Conservation (phyloP, 2,329 filamentous ascomycete genomes). For the Fusarium miscanthi region DNA sequence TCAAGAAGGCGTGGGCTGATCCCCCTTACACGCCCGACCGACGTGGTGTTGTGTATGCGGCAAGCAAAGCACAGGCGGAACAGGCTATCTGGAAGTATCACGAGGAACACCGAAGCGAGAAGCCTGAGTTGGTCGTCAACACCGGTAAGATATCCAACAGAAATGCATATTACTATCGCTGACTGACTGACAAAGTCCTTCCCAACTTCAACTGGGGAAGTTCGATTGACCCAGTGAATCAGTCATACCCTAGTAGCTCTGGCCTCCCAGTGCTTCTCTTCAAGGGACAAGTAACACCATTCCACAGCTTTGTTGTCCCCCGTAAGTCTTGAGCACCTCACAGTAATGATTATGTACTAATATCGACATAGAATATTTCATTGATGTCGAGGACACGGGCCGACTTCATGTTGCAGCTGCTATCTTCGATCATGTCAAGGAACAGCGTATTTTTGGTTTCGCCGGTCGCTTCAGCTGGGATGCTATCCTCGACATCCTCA, state of each 20-base stretch:
- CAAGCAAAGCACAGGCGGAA: conserved; percentile 54
- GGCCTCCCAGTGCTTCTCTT: conserved; percentile 35
- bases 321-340: conserved; percentile 5
- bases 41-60: conserved; percentile 48
- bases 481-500: conserved; percentile 48
- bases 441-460: conserved; percentile 66
- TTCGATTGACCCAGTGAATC: conserved; percentile 31
- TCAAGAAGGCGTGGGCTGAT: conserved; percentile 51
- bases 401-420: conserved; percentile 64
- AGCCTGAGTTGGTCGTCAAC: conserved; percentile 45
- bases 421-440: conserved; percentile 56
- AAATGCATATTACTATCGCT: too few species aligned
- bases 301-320: background rate
- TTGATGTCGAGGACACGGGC: conserved; percentile 61
- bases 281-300: conserved; percentile 19
- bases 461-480: conserved; percentile 60
- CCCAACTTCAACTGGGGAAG: conserved; percentile 46
- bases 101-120: conserved; percentile 34
- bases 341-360: too few species aligned
- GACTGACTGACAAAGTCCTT: conserved; percentile 27
- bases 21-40: conserved; percentile 49
- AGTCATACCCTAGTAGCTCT: conserved; percentile 41
- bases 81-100: conserved; percentile 53
- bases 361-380: conserved; percentile 52
- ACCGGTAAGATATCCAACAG: background rate